Base-by-base conservation (phyloP, 1,284 basidiomycete genomes). In the Kwoniella shivajii region DNA sequence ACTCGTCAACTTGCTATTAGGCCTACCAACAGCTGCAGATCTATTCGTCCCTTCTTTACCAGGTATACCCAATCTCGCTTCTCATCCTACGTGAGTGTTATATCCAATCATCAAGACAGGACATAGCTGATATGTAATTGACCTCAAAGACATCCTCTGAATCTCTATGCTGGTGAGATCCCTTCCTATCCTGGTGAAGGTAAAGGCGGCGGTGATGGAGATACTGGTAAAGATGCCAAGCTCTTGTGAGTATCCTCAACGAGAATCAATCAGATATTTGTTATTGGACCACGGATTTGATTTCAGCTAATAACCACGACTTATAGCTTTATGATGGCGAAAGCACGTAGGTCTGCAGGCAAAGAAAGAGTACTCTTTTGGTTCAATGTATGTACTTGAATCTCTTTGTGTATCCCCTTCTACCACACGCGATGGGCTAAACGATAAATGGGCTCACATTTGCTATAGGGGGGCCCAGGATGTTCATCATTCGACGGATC, bases 401-500 rank as follows among this genome's bases (percentile, higher is more conserved):
- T n/a, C n/a, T n/a, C n/a, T n/a, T n/a, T 20, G 10, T 39, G 20
- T 16, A 18, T 33, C 10, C 22, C 18, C 0, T 24, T 20, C 29
- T 22, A 11, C 36, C 48, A 42, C 47, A 59, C 45, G 11, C 2
- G 14, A 18, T 24, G 30, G 29, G n/a, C n/a, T 20, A 34, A 9
- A 13, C 11, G 6, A 26, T 22, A 51, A 33, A 24, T 60, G 26
- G 43, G 27, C 18, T 9, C 5, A 24, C 20, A 26, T 5, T 47
- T 14, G 33, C 16, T 48, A 4, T 65, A 92, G 89, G 94, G 91
- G 39, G 95, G 90, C 18, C 94, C 92, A 18, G 95, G 96, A 36
- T 99, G 95, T 75, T 96, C 92, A 0, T 93, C 90, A 2, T 97
- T 99, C 72, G 95, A 99, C 69, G 95, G 95, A 5, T 83, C 93